These are phyloP conservation scores for Gossypium laxum DNA, from an alignment of 441 rosid species.

Conservation along the genomic window DNA sequence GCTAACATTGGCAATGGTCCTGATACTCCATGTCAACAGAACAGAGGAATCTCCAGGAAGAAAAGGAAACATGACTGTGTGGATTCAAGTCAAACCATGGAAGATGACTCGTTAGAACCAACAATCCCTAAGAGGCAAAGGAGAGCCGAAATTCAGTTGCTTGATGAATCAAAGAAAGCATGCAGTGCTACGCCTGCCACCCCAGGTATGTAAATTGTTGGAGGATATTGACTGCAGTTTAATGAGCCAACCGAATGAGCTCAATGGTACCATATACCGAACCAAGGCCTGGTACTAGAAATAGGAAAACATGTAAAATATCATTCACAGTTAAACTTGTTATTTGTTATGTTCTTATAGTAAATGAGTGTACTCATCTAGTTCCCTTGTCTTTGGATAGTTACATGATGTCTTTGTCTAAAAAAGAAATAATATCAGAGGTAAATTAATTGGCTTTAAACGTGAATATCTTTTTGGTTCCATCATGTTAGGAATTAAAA, in stretches of 20 bases:
- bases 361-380: neutral
- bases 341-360: neutral
- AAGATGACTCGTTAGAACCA: constrained; percentile 16
- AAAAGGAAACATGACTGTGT: constrained; percentile 27
- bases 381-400: neutral
- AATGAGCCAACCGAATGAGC: neutral
- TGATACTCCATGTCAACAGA: constrained; percentile 26
- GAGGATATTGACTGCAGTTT: neutral
- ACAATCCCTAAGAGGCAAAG: constrained; percentile 23
- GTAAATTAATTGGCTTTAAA: neutral
- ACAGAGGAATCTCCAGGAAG: constrained; percentile 44
- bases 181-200: constrained; percentile 6
- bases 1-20: neutral
- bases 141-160: constrained; percentile 20
- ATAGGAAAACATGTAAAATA: too few species aligned
- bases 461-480: neutral
- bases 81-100: constrained; percentile 16
- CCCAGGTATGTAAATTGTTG: constrained; percentile 26
- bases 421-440: neutral
- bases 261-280: neutral
- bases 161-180: constrained; percentile 17
- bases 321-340: neutral
- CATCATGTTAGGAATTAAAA: neutral
- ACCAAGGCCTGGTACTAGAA: neutral
- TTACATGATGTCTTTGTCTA: neutral